These are phyloP conservation scores for Henckelia pumila DNA, from an alignment of 257 asterid species.

Conservation along the genomic window DNA sequence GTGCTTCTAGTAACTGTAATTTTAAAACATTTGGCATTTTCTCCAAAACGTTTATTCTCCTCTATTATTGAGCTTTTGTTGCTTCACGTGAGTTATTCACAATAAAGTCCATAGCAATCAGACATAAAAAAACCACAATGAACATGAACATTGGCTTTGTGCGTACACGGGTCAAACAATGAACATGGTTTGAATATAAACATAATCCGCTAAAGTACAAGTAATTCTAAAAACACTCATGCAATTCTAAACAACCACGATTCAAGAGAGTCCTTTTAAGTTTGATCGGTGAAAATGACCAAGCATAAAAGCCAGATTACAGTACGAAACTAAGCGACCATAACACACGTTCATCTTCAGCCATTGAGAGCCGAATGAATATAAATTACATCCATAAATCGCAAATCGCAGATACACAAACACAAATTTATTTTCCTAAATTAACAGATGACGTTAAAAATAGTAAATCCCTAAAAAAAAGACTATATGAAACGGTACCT, in stretches of 20 bases:
- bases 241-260: conserved; percentile 6
- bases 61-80: background rate
- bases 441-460: background rate
- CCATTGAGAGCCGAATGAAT: background rate
- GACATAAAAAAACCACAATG: background rate
- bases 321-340: conserved; percentile 1
- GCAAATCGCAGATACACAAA: background rate
- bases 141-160: no score
- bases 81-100: background rate
- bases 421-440: background rate
- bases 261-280: background rate
- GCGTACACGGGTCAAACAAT: background rate
- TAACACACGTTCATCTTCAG: conserved; percentile 4
- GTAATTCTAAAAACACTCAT: conserved; percentile 2
- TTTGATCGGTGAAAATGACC: background rate
- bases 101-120: background rate
- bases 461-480: background rate
- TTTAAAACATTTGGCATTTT: background rate
- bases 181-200: background rate
- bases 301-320: conserved; percentile 2
- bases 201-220: background rate
- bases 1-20: background rate
- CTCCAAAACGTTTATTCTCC: background rate
- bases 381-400: background rate
- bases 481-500: conserved; percentile 35